phyloP scores from a whole-genome alignment of 768 basidiomycete species.

The Lactarius deliciosus region DNA sequence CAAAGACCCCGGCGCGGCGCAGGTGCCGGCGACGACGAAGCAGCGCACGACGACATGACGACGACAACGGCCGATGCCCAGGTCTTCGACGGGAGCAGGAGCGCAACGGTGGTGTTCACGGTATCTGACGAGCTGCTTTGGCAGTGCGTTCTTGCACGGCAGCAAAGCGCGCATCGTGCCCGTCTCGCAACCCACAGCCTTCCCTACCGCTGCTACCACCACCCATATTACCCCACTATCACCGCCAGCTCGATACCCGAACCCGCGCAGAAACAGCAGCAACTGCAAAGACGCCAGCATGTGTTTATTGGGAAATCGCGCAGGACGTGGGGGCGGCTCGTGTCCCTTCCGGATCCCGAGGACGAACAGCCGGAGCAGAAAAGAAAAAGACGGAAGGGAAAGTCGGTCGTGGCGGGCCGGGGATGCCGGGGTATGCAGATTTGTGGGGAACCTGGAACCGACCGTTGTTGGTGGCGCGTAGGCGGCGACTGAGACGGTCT shows the following conservation, averaged over 20 bases:
- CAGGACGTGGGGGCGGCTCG: constrained; percentile 16
- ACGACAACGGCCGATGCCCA: not conserved
- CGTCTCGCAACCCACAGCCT: not conserved
- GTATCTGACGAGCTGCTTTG: constrained; percentile 1
- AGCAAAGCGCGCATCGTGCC: not conserved
- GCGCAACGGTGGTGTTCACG: not conserved
- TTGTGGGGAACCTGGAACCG: constrained; percentile 7
- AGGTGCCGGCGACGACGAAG: not conserved
- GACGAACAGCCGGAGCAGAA: not conserved
- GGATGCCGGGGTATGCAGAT: not conserved
- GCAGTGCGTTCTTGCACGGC: not conserved
- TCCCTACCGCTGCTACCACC: not conserved
- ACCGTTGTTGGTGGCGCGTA: constrained; percentile 1
- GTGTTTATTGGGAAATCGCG: constrained; percentile 15
- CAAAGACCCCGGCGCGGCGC: not conserved
- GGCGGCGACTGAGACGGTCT: not conserved
- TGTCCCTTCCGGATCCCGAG: constrained; percentile 9
- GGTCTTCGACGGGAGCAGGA: not conserved
- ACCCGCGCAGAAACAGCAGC: not conserved
- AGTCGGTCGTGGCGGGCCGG: not conserved
- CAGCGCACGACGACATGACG: not conserved
- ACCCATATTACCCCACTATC: not conserved
- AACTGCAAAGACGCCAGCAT: not conserved
- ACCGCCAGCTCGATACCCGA: not conserved
- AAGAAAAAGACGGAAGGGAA: no score